Evolutionary conservation across 345 rosid genomes (phyloP), one percentile per base, ranked within the genome.

Genomic region (Heritiera littoralis): DNA sequence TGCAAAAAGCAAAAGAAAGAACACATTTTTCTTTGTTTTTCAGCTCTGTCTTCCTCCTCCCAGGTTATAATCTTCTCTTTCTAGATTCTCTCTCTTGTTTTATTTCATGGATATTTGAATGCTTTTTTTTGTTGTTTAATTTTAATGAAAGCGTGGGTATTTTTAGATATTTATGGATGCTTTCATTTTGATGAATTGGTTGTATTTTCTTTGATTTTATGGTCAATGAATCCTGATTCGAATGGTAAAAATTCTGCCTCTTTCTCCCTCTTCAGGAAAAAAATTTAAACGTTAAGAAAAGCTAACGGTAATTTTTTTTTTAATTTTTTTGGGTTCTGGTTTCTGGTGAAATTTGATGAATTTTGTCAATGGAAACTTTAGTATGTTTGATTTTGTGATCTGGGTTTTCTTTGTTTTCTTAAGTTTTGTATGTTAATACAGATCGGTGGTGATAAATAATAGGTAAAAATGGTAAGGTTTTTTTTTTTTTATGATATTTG

Each of bases 321-420:
- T 1, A 23, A 23, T 23, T 23, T 23, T 23, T 23, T 23, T 23
- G 28, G 28, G 49, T 71, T 67, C 46, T 51, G 46, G 51, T 54
- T 43, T 45, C 49, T 20, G 41, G 46, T n/a, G 46, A 35, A 67
- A 30, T 78, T 60, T 66, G 43, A 58, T 35, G n/a, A 54, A 12
- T 10, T 49, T 81, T 72, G 66, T 64, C 15, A 30, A 60, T n/a
- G 56, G 43, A 55, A 35, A 55, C 12, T 18, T 49, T 60, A 67
- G 71, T 32, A 10, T 73, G 54, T 45, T 54, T 55, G 35, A 32
- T 83, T 79, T 76, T 52, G 15, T 71, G 80, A 72, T 79, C 76
- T 81, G 84, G 83, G 84, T 80, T 81, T 82, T 82, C 77, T 78
- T 60, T 76, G 30, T 84, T 81, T 77, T 41, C 59, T 71, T 74